These are phyloP conservation scores for Lentinus tigrinus DNA, from an alignment of 768 basidiomycete species.

Conservation along the genomic window DNA sequence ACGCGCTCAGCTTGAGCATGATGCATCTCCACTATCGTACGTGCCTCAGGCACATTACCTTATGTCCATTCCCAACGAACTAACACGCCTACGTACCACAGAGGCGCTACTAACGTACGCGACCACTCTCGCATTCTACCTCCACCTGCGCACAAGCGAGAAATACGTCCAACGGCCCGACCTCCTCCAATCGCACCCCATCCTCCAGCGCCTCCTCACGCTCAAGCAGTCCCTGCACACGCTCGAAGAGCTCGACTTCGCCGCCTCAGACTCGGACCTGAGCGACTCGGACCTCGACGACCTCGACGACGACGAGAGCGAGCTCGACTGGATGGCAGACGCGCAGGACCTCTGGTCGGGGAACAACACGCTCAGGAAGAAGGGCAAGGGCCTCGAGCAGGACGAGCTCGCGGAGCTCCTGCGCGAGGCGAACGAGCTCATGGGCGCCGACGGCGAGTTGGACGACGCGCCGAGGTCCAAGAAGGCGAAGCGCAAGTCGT, in stretches of 20 bases:
- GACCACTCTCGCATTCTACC: conserved; percentile 88
- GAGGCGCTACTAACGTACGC: conserved; percentile 90
- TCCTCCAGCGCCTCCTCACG: conserved; percentile 72
- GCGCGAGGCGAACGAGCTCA: conserved; percentile 42
- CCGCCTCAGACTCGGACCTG: conserved; percentile 36
- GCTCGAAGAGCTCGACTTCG: conserved; percentile 84
- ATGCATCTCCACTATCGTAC: conserved; percentile 86
- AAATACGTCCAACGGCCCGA: conserved; percentile 62
- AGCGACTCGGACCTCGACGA: conserved; percentile 34
- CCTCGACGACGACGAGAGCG: conserved; percentile 35
- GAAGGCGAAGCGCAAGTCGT: conserved; percentile 21
- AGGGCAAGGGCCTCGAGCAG: conserved; percentile 33
- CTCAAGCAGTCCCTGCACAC: conserved; percentile 81
- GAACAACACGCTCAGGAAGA: conserved; percentile 11
- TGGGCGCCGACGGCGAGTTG: conserved; percentile 11
- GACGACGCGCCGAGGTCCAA: conserved; percentile 17
- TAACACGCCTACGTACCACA: conserved; percentile 30
- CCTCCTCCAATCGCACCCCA: conserved; percentile 66
- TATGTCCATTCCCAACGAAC: not conserved
- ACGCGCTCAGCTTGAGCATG: conserved; percentile 65
- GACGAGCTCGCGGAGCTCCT: conserved; percentile 58
- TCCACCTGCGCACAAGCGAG: conserved; percentile 75
- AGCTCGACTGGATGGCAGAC: conserved; percentile 15
- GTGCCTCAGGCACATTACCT: conserved; percentile 30
- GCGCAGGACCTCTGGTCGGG: conserved; percentile 16